These are phyloP conservation scores for Lasiodiplodia theobromae DNA, from an alignment of 2,329 filamentous ascomycete species.

Conservation along the genomic window DNA sequence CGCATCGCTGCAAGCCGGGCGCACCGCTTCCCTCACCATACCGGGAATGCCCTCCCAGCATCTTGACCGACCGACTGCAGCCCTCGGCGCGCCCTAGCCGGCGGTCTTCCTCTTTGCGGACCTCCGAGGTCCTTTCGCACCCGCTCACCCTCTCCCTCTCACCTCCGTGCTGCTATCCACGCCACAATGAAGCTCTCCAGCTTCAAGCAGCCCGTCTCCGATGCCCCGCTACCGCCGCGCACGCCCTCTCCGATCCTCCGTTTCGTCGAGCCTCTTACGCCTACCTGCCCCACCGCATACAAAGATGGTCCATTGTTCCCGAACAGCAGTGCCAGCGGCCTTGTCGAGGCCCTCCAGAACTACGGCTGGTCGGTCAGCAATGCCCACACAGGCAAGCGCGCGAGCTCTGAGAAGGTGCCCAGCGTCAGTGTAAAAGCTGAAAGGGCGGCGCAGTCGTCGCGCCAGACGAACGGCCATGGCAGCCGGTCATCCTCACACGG, in stretches of 20 bases:
- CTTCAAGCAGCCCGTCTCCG: slow-evolving; percentile 27
- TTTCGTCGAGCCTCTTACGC: slow-evolving; percentile 46
- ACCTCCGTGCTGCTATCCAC: slow-evolving; percentile 1
- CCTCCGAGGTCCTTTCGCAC: slow-evolving; percentile 28
- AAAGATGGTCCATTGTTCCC: slow-evolving; percentile 30
- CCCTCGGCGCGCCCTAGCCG: slow-evolving; percentile 30
- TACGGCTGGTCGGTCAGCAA: slow-evolving; percentile 16
- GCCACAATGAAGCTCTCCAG: slow-evolving; percentile 30
- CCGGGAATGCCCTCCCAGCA: slow-evolving; percentile 25
- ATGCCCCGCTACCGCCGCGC: slow-evolving; percentile 32
- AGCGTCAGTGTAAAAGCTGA: slow-evolving; percentile 20
- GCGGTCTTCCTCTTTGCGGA: slow-evolving; percentile 27
- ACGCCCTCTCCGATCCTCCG: slow-evolving; percentile 43
- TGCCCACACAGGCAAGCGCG: slow-evolving; percentile 7
- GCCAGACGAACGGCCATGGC: slow-evolving; percentile 31
- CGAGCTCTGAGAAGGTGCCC: slow-evolving; percentile 8
- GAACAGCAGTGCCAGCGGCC: slow-evolving; percentile 3
- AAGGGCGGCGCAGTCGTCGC: slow-evolving; percentile 21
- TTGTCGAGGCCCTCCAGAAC: slow-evolving; percentile 21
- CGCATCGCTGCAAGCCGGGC: slow-evolving; percentile 21
- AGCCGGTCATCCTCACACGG: slow-evolving; percentile 35
- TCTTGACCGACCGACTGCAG: slow-evolving; percentile 18
- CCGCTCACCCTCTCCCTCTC: slow-evolving; percentile 13
- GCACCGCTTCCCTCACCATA: not conserved
- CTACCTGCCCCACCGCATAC: slow-evolving; percentile 32